Base-by-base conservation (phyloP, 2,329 filamentous ascomycete genomes). In the Diplodia scrobiculata region DNA sequence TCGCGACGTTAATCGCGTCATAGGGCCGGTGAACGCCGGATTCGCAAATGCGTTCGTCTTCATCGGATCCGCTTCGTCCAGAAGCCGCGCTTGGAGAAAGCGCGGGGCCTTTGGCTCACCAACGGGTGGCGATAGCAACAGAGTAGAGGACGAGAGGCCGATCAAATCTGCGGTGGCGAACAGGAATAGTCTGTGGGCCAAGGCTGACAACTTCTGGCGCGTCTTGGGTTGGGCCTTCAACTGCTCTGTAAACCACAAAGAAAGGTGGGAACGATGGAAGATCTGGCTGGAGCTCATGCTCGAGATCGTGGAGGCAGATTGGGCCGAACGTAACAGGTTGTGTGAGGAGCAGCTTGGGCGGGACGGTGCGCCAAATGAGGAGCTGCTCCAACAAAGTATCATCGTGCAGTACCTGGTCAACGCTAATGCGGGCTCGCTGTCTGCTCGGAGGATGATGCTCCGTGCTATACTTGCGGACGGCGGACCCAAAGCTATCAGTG, bases 191-290 rank as follows among this genome's bases (percentile, higher is more conserved):
- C 69, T 97, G 1, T 97, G 91, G 86, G 80, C 80, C 17, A 84
- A 86, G n/a, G 91, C 89, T 0, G 87, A 91, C 68, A 91, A 96
- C 73, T 96, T 98, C 72, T 99, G 95, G 92, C 85, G 88, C 50
- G 86, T 91, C 0, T 84, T 95, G 0, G 95, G 94, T 3, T 98
- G 95, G 95, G 90, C 91, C 0, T 92, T 98, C 76, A 95, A 94
- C 74, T 98, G 94, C 79, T 93, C 91, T 62, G 84, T 90, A 1
- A 76, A 84, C 36, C 83, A 94, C 70, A 87, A 87, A 1, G 83
- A 85, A 48, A 84, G 94, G 21, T 98, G 95, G 94, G 84, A 83
- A 59, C 84, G 88, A 73, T 98, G 93, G 92, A 87, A 84, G 71
- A 78, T 86, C 7, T 97, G 92, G 90, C 81, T 98, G 14, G 85